Evolutionary conservation across 2,329 filamentous ascomycete genomes (phyloP).

Genomic region (Lithohypha guttulata): DNA sequence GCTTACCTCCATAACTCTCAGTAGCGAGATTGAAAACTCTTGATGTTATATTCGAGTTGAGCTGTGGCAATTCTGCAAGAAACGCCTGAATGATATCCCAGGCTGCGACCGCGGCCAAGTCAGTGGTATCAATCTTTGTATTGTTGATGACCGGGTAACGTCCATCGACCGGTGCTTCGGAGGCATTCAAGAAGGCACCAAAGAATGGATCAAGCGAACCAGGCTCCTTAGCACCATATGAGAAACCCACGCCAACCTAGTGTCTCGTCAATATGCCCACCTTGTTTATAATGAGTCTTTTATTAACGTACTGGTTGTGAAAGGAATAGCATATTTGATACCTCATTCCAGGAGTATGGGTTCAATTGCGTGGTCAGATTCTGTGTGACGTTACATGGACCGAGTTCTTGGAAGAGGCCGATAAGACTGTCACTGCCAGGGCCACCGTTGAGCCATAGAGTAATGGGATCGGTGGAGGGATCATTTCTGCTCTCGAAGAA

Average conservation of each 20-base stretch:
- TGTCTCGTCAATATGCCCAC: constrained; percentile 47
- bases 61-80: constrained; percentile 37
- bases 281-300: constrained; percentile 40
- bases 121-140: constrained; percentile 40
- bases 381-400: constrained; percentile 36
- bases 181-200: constrained; percentile 37
- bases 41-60: constrained; percentile 40
- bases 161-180: constrained; percentile 33
- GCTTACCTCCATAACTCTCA: constrained; percentile 29
- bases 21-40: constrained; percentile 50
- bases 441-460: constrained; percentile 34
- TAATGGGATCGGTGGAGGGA: constrained; percentile 34
- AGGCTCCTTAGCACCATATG: constrained; percentile 31
- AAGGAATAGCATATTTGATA: constrained; percentile 51
- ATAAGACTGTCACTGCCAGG: constrained; percentile 34
- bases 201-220: constrained; percentile 35
- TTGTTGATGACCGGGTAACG: constrained; percentile 42
- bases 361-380: constrained; percentile 40
- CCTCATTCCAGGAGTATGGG: constrained; percentile 50
- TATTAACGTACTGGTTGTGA: constrained; percentile 41
- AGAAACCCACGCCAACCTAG: constrained; percentile 49
- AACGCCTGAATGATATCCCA: constrained; percentile 49
- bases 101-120: constrained; percentile 44
- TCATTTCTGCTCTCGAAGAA: constrained; percentile 47
- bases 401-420: constrained; percentile 33